Conservation (phyloP, 202 grass and related monocot genomes). For the Cymbopogon flexuosus region DNA sequence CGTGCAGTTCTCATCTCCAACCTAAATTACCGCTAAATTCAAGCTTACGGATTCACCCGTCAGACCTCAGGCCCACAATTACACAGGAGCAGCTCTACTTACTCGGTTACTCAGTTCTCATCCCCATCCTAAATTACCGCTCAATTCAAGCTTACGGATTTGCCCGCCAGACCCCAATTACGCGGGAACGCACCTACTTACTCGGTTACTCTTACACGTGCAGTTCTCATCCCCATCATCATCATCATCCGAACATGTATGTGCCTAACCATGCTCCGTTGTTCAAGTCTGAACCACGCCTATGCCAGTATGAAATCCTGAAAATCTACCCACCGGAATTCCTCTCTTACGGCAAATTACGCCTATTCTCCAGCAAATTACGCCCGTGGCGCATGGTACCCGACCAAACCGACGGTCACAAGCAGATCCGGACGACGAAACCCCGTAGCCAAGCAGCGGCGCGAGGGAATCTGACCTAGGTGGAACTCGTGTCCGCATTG, state of each 20-base stretch:
- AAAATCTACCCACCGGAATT: neutral
- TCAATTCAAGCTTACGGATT: neutral
- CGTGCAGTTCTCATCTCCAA: neutral
- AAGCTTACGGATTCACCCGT: neutral
- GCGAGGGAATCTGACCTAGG: constrained; percentile 53
- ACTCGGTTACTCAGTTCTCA: neutral
- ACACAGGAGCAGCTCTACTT: neutral
- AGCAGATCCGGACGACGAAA: constrained; percentile 29
- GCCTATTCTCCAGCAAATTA: neutral
- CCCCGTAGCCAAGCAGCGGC: neutral
- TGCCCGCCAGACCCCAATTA: neutral
- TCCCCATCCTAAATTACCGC: neutral
- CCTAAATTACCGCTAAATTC: neutral
- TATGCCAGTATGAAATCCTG: neutral
- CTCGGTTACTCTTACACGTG: neutral
- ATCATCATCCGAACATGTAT: neutral
- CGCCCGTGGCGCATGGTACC: neutral
- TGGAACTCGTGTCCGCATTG: constrained; percentile 96
- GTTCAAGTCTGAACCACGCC: neutral
- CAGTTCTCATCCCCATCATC: neutral
- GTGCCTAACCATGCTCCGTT: neutral
- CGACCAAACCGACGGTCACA: neutral
- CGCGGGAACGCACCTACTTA: neutral
- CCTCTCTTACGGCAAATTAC: neutral
- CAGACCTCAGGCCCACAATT: neutral